Evolutionary conservation across 257 asterid species (phyloP), one percentile per base, ranked within the genome.

Genomic region (Solanum dulcamara): DNA sequence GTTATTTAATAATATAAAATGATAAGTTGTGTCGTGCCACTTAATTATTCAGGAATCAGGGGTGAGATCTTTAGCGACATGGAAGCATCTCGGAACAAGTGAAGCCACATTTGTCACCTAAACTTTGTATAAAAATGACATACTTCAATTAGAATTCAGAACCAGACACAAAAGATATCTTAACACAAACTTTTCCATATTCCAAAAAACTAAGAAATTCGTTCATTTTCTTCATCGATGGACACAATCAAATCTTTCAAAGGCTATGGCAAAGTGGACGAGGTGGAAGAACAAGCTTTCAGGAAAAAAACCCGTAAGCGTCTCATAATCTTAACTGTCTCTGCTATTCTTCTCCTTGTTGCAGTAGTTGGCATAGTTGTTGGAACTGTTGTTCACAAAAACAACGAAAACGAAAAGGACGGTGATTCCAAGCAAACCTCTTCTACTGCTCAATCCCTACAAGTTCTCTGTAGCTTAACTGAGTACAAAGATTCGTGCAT

Each of bases 191-290:
- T 0, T 74, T 2, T 13, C n/a, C 38, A 75, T 7, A 42, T 74
- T 74, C 57, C 57, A 13, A 70, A n/a, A 24, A 28, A 17, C 37
- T 24, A 1, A n/a, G n/a, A 53, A 6, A 40, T 28, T 38, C 3
- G 0, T 62, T 86, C n/a, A 46, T 2, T 67, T 40, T 40, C 32
- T 12, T 0, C 83, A 42, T n/a, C 57, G 30, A 95, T 95, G 98
- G 94, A 95, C 42, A 74, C 94, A 8, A 89, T 90, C 37, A 89
- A 91, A 38, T 95, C 99, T 64, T 93, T 96, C 91, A 92, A 92
- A 85, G 97, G 96, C 85, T 96, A 94, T 80, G 98, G 97, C 67
- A 96, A 92, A 62, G 99, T 93, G 7, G 98, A 94, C 85, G 92
- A 88, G 20, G 71, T 44, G 0, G 95, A 92, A 81, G 92, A 92